These are phyloP conservation scores for Fusarium falciforme DNA, from an alignment of 2,329 filamentous ascomycete genomes.

Conservation along the genomic window DNA sequence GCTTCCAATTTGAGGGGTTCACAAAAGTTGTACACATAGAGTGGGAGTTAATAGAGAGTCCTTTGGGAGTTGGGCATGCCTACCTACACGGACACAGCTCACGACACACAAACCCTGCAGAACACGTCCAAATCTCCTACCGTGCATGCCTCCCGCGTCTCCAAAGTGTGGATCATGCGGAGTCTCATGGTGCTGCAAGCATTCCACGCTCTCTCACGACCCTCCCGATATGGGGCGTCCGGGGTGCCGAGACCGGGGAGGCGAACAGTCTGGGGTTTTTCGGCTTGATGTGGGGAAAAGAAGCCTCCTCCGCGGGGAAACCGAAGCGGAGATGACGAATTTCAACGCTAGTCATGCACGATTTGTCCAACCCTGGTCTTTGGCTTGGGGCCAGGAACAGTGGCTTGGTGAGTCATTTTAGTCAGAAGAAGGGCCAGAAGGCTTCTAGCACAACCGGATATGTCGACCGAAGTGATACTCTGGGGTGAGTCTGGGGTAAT, in stretches of 20 bases:
- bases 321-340: conserved; percentile 11
- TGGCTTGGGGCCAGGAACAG: conserved; percentile 6
- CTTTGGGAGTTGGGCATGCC: background rate
- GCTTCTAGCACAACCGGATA: background rate
- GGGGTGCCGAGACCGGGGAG: conserved; percentile 28
- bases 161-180: conserved; percentile 10
- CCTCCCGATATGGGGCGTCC: conserved; percentile 23
- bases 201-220: conserved; percentile 18
- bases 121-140: background rate
- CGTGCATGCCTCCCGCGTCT: background rate
- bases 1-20: background rate
- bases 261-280: conserved; percentile 17
- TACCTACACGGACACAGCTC: background rate
- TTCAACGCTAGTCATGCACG: conserved; percentile 28
- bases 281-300: conserved; percentile 3
- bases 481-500: background rate
- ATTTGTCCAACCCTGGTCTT: conserved; percentile 33
- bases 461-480: background rate
- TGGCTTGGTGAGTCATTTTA: background rate
- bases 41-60: background rate
- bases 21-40: background rate
- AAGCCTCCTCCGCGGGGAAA: background rate
- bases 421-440: background rate
- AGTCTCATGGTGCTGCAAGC: background rate
- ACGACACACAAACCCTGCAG: background rate